These are phyloP conservation scores for Rhinocladiella similis DNA, from an alignment of 2,329 filamentous ascomycete genomes.

Conservation along the genomic window DNA sequence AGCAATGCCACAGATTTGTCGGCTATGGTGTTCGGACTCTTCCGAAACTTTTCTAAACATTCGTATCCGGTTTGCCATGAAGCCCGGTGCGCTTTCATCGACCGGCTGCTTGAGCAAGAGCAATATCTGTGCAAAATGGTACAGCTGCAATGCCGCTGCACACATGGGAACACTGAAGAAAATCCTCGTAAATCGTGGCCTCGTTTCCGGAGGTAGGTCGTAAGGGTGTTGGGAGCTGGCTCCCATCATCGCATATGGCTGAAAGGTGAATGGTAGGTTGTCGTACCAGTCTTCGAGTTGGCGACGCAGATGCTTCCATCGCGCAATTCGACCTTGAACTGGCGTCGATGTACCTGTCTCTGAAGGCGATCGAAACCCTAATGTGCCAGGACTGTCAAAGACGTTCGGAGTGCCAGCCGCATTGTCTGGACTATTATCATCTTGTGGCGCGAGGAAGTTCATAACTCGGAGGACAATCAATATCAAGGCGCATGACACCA, in stretches of 20 bases:
- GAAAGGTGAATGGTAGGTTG: constrained; percentile 61
- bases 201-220: constrained; percentile 36
- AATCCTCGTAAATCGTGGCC: constrained; percentile 47
- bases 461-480: constrained; percentile 68
- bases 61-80: constrained; percentile 55
- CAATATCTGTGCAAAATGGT: constrained; percentile 64
- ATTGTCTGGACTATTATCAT: constrained; percentile 9
- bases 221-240: constrained; percentile 34
- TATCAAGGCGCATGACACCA: constrained; percentile 63
- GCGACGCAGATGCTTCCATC: constrained; percentile 56
- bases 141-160: constrained; percentile 65
- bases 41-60: constrained; percentile 59
- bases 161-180: constrained; percentile 67
- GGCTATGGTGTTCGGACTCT: constrained; percentile 57
- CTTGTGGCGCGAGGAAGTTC: constrained; percentile 55
- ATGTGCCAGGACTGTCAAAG: constrained; percentile 32
- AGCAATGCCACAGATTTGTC: constrained; percentile 63
- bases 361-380: constrained; percentile 2
- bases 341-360: constrained; percentile 50
- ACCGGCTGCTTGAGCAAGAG: constrained; percentile 61
- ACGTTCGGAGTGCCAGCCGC: constrained; percentile 39
- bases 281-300: constrained; percentile 62
- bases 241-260: constrained; percentile 54
- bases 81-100: constrained; percentile 54
- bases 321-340: constrained; percentile 38